Evolutionary conservation across 495 filamentous ascomycete genomes (phyloP).

Genomic region (Staphylotrichum tortipilum): DNA sequence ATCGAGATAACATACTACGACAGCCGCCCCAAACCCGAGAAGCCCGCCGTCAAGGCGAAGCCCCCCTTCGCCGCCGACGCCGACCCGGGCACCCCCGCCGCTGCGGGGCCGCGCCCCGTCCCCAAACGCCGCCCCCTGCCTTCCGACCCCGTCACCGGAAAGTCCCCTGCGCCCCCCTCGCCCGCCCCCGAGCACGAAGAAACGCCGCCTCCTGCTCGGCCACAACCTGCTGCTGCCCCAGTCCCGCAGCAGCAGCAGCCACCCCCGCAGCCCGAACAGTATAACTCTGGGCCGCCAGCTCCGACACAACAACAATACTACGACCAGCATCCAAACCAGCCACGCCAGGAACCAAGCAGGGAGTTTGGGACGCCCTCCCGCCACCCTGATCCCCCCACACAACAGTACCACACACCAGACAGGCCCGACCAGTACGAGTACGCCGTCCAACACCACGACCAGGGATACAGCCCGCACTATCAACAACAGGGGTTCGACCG

Average conservation of each 20-base stretch:
- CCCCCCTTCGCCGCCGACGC: conserved; percentile 13
- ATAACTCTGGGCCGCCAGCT: conserved; percentile 28
- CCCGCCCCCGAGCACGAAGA: conserved; percentile 31
- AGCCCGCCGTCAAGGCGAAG: conserved; percentile 46
- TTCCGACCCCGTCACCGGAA: conserved; percentile 54
- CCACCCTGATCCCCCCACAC: conserved; percentile 17
- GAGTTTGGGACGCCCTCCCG: conserved; percentile 25
- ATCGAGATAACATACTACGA: conserved; percentile 98
- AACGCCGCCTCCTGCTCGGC: conserved; percentile 31
- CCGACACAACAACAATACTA: conserved; percentile 21
- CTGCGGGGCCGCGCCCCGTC: conserved; percentile 39
- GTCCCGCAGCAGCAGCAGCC: conserved; percentile 23
- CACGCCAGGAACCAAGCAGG: conserved; percentile 16
- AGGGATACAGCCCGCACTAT: conserved; percentile 14
- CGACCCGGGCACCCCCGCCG: conserved; percentile 19
- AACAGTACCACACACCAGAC: conserved; percentile 28
- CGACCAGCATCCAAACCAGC: conserved; percentile 24
- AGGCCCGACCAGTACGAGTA: conserved; percentile 27
- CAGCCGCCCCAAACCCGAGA: conserved; percentile 67
- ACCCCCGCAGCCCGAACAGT: conserved; percentile 28
- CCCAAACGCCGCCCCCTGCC: conserved; percentile 72
- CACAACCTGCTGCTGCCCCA: conserved; percentile 29
- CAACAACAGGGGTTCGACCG: conserved; percentile 19
- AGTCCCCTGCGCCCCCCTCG: conserved; percentile 29
- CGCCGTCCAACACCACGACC: conserved; percentile 23